Percentiles rank a stretch among this genome's conserved stretches.
Conservation (phyloP, 345 rosid genomes). For the Anastatica hierochuntica region DNA sequence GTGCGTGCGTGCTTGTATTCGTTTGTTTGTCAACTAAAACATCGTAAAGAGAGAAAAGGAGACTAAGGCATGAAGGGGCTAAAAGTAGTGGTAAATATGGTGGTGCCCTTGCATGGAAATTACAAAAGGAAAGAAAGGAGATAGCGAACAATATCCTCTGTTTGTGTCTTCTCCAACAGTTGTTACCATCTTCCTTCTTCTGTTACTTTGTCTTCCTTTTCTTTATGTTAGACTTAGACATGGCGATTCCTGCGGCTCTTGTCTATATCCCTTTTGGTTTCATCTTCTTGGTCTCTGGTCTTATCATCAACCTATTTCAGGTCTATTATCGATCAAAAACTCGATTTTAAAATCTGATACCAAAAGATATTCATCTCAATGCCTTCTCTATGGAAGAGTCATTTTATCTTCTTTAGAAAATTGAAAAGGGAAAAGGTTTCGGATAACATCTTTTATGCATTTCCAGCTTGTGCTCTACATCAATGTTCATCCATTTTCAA, state of each 20-base stretch:
- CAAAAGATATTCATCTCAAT: too few species aligned
- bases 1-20: too few species aligned
- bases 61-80: not conserved
- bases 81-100: conserved; percentile 9
- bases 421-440: too few species aligned
- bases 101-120: conserved; percentile 8
- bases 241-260: conserved; percentile 33
- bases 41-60: not conserved
- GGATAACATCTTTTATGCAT: not conserved
- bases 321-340: too few species aligned
- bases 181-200: conserved; percentile 5
- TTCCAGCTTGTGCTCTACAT: conserved; percentile 38
- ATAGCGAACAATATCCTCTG: not conserved
- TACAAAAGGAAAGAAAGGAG: not conserved
- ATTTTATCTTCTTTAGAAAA: too few species aligned
- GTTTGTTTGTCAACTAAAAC: conserved; percentile 18
- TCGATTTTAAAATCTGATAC: too few species aligned
- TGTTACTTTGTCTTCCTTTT: not conserved
- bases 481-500: conserved; percentile 41
- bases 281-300: conserved; percentile 38
- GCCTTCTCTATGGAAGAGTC: too few species aligned
- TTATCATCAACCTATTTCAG: conserved; percentile 52
- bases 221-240: not conserved
- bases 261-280: conserved; percentile 30
- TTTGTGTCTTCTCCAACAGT: not conserved